Conservation (phyloP, 805 yeast species). For the Cyberlindnera mycetangii region DNA sequence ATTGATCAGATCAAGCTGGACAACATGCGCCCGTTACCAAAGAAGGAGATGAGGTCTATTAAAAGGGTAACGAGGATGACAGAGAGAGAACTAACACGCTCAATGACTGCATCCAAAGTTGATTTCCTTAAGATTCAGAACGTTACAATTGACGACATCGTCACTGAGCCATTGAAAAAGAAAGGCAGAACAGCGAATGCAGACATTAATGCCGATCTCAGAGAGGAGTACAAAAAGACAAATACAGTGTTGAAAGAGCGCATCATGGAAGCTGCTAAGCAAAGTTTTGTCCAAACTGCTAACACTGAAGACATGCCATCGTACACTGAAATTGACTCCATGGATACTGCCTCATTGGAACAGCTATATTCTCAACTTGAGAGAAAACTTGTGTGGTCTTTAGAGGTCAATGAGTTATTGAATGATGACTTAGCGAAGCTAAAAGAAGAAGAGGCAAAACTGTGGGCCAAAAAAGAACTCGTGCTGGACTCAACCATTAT, state of each 20-base stretch:
- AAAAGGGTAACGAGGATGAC: slow-evolving; percentile 11
- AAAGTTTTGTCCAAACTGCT: slow-evolving; percentile 10
- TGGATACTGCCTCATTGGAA: slow-evolving; percentile 14
- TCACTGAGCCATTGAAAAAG: slow-evolving; percentile 26
- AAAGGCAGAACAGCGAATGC: slow-evolving; percentile 27
- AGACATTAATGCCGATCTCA: slow-evolving; percentile 25
- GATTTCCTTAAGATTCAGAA: slow-evolving; percentile 28
- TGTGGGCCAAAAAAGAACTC: slow-evolving; percentile 42
- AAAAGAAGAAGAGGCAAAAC: slow-evolving; percentile 32
- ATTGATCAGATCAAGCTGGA: slow-evolving; percentile 16
- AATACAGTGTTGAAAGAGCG: slow-evolving; percentile 10
- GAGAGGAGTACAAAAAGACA: slow-evolving; percentile 18
- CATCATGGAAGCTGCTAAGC: slow-evolving; percentile 6
- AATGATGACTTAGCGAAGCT: slow-evolving; percentile 30
- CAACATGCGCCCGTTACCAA: slow-evolving; percentile 7
- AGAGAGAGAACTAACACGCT: slow-evolving; percentile 11
- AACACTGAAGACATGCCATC: slow-evolving; percentile 20
- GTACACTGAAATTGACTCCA: slow-evolving; percentile 17
- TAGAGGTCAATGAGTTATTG: slow-evolving; percentile 37
- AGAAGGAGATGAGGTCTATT: slow-evolving; percentile 6
- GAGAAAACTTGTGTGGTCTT: slow-evolving; percentile 36
- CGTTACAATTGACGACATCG: slow-evolving; percentile 23
- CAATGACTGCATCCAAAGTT: slow-evolving; percentile 14
- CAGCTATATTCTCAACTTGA: slow-evolving; percentile 30
- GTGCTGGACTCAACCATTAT: slow-evolving; percentile 41